Conservation (phyloP, 2,329 filamentous ascomycete species). For the Monosporascus sp. region DNA sequence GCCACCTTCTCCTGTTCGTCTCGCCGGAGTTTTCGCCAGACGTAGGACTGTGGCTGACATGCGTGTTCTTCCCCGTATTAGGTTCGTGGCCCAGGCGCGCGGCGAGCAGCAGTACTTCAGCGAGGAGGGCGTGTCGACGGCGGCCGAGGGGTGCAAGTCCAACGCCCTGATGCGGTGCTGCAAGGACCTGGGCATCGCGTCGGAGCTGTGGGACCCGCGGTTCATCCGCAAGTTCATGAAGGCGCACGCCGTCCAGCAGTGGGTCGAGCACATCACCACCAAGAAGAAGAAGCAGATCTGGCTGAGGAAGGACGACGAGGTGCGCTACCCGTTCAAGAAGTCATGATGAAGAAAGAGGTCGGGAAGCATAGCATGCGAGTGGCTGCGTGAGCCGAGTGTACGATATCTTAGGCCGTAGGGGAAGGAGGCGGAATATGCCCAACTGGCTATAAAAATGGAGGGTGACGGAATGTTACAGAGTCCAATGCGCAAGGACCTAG, state of each 20-base stretch:
- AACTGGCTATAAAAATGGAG: too few relatives aligned
- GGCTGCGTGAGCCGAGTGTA: too few relatives aligned
- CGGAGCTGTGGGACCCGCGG: conserved; percentile 92
- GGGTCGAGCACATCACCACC: conserved; percentile 79
- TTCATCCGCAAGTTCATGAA: conserved; percentile 82
- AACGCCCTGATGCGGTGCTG: conserved; percentile 98
- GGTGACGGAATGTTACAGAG: too few relatives aligned
- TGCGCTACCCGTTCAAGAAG: conserved; percentile 56
- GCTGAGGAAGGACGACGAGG: conserved; percentile 74
- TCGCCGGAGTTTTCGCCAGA: background rate
- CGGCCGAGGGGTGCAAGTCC: conserved; percentile 94
- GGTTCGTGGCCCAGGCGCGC: conserved; percentile 84
- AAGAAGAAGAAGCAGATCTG: conserved; percentile 90
- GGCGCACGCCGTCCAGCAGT: conserved; percentile 68
- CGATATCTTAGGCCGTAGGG: too few relatives aligned
- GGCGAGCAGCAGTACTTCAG: conserved; percentile 94
- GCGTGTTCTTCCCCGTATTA: conserved; percentile 28
- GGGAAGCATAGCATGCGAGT: background rate
- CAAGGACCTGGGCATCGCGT: conserved; percentile 92
- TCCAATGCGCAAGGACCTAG: too few relatives aligned
- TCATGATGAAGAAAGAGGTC: conserved; percentile 1
- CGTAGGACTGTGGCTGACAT: too few relatives aligned
- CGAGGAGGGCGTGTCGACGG: conserved; percentile 84
- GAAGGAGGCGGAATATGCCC: too few relatives aligned
- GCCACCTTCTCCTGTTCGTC: background rate